Base-by-base conservation (phyloP, 1,139 yeast genomes). In the Candida smagusa region DNA sequence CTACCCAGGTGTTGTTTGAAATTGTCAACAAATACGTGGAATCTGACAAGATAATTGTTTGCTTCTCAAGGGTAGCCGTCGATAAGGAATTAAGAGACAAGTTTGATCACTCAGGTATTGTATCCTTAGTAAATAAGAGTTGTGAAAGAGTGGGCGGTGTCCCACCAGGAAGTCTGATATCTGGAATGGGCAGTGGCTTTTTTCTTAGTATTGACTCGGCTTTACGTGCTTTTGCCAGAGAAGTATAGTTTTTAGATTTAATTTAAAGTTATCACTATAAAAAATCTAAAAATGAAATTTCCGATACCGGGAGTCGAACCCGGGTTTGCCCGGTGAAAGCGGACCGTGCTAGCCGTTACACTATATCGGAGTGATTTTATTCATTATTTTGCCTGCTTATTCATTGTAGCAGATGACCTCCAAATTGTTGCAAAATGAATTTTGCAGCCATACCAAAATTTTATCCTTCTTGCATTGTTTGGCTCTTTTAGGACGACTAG, bases 271-370 rank as follows among this genome's bases (percentile, higher is more conserved):
- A 16, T 16, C 19, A 16, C 19, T 16, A 16, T 16, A 5, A 16
- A 16, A n/a, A n/a, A n/a, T n/a, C n/a, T 16, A 16, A 16, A 16
- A 16, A 16, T 4, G 19, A 16, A 12, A 27, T 3, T 27, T 79
- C 84, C 84, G 83, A 77, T 77, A 73, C 84, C 79, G 84, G 84
- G 84, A 78, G 81, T 79, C 81, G 84, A 79, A 79, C 84, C 84
- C 84, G 79, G 84, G 81, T 75, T 72, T 78, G 83, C 83, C 74
- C 84, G 81, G 84, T 79, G 84, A 79, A 76, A 79, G 84, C 81
- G 84, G 74, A 77, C 84, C 82, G 84, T 79, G 84, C 80, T 79
- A 79, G 79, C 85, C 85, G 81, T 78, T 79, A 79, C 84, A 79
- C 84, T 75, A 79, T 73, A 79, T 77, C 84, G 84, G 84, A 78